A percentile compares a stretch with the other conserved stretches of the same genome.
phyloP scores from a whole-genome alignment of 257 asterid genomes.

The Eucommia ulmoides region DNA sequence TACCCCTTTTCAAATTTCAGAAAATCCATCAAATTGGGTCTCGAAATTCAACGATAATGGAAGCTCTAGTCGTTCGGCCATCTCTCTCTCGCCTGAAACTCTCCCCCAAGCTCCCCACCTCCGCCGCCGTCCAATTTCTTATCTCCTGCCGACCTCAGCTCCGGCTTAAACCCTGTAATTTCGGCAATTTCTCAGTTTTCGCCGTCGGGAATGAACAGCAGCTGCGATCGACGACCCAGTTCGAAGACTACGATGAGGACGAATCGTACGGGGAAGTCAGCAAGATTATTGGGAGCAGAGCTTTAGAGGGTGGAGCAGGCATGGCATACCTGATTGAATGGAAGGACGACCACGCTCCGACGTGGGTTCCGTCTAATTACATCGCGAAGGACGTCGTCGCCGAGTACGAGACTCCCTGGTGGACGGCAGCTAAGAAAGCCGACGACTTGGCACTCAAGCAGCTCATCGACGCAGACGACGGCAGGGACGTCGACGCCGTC shows the following conservation, averaged over 20 bases:
- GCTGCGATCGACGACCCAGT: slow-evolving; percentile 15
- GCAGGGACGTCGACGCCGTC: slow-evolving; percentile 66
- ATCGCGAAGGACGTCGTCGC: slow-evolving; percentile 72
- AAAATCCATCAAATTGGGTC: neutral
- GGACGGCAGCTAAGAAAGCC: slow-evolving; percentile 79
- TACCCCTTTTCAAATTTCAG: neutral
- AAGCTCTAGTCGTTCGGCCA: slow-evolving; percentile 19
- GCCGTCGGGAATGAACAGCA: slow-evolving; percentile 49
- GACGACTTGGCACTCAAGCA: slow-evolving; percentile 38
- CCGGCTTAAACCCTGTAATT: slow-evolving; percentile 1
- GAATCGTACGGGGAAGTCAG: slow-evolving; percentile 75
- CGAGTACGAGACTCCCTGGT: slow-evolving; percentile 91
- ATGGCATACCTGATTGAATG: slow-evolving; percentile 92
- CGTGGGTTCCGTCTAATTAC: slow-evolving; percentile 91
- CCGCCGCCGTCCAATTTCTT: slow-evolving; percentile 18
- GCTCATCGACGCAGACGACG: slow-evolving; percentile 41
- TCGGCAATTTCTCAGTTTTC: slow-evolving; percentile 17
- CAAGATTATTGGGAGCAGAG: slow-evolving; percentile 69
- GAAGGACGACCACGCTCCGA: slow-evolving; percentile 85
- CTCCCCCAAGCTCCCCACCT: slow-evolving; percentile 19
- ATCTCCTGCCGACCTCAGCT: slow-evolving; percentile 18
- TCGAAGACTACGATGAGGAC: slow-evolving; percentile 43
- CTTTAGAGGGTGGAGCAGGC: slow-evolving; percentile 29
- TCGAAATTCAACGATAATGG: slow-evolving; percentile 7
- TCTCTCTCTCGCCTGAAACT: slow-evolving; percentile 58